Conservation (phyloP, 106 monocot species). For the Narthecium ossifragum region DNA sequence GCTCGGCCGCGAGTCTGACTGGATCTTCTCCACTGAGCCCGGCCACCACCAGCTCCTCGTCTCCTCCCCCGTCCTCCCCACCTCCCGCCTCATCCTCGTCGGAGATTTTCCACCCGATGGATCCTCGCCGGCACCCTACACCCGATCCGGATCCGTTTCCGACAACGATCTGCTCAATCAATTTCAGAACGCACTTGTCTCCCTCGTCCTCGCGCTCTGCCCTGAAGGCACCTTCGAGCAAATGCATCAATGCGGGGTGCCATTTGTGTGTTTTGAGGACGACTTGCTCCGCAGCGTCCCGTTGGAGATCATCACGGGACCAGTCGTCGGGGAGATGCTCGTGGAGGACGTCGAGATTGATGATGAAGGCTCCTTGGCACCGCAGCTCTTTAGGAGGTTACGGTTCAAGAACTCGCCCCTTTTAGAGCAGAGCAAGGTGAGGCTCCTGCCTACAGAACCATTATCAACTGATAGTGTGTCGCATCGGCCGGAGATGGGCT, state of each 20-base stretch:
- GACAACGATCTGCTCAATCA: conserved; percentile 1
- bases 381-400: conserved; percentile 49
- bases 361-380: neutral
- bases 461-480: neutral
- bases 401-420: conserved; percentile 84
- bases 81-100: conserved; percentile 63
- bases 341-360: conserved; percentile 77
- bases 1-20: conserved; percentile 54
- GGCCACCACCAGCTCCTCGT: conserved; percentile 70
- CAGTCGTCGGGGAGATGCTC: conserved; percentile 59
- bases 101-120: conserved; percentile 15
- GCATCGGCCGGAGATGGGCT: conserved; percentile 19
- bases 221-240: conserved; percentile 34
- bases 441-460: conserved; percentile 23
- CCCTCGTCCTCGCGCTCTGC: conserved; percentile 64
- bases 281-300: conserved; percentile 30
- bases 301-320: conserved; percentile 40
- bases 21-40: conserved; percentile 62
- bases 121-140: conserved; percentile 13
- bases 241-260: conserved; percentile 36
- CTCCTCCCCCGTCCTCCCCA: conserved; percentile 8
- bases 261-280: conserved; percentile 75
- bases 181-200: conserved; percentile 26
- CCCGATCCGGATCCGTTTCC: conserved; percentile 1
- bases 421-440: conserved; percentile 76